Evolutionary conservation across 2,329 filamentous ascomycete species (phyloP).

Genomic region (Graphium sp.): DNA sequence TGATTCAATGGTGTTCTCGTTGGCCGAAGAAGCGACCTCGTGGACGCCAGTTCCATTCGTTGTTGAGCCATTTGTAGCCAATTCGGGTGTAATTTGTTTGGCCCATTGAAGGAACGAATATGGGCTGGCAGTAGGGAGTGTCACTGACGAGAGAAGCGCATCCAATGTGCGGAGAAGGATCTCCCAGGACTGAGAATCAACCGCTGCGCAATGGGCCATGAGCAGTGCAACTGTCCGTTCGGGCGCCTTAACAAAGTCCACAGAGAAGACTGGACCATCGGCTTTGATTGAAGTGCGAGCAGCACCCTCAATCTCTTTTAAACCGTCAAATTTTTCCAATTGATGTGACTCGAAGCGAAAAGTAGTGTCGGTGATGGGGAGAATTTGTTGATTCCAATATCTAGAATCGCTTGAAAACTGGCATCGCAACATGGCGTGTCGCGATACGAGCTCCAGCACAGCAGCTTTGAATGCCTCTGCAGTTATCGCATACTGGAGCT

Average conservation of each 20-base stretch:
- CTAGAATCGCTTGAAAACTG: slow-evolving; percentile 9
- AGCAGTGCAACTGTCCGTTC: slow-evolving; percentile 12
- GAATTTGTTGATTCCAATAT: slow-evolving; percentile 11
- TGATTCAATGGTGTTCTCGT: neutral
- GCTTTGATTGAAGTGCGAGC: slow-evolving; percentile 7
- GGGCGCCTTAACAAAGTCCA: slow-evolving; percentile 1
- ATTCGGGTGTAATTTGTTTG: neutral
- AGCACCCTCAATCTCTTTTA: slow-evolving; percentile 9
- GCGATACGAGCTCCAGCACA: slow-evolving; percentile 10
- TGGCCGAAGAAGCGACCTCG: neutral
- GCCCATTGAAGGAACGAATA: slow-evolving; percentile 20
- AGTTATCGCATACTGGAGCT: neutral
- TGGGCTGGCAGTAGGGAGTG: slow-evolving; percentile 5
- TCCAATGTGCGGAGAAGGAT: slow-evolving; percentile 25
- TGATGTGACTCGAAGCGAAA: slow-evolving; percentile 8
- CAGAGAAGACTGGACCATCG: slow-evolving; percentile 10
- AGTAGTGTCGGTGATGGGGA: slow-evolving; percentile 6
- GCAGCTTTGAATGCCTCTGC: slow-evolving; percentile 6
- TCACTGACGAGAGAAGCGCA: slow-evolving; percentile 12
- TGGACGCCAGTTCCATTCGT: neutral
- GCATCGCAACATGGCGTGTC: slow-evolving; percentile 18
- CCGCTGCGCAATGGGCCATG: slow-evolving; percentile 17
- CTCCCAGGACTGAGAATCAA: slow-evolving; percentile 28
- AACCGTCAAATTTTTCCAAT: slow-evolving; percentile 9
- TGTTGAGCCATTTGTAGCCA: neutral